Conservation (phyloP, 345 rosid species). For the Trapa incisa region DNA sequence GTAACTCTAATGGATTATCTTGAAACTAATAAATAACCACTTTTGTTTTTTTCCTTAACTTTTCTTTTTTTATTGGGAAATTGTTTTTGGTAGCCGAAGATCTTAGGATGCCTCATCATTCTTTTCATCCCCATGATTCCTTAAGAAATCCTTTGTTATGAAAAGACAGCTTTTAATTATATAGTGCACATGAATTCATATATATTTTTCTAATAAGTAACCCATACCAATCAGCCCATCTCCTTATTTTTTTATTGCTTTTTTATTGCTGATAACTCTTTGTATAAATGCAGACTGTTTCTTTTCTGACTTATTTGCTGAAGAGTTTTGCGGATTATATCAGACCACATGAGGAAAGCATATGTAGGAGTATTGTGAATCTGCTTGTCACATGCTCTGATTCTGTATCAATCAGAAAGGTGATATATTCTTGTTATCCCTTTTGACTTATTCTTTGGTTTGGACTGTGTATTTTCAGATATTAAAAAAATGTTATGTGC, state of each 20-base stretch:
- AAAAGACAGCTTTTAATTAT: too few relatives aligned
- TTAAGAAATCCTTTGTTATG: too few relatives aligned
- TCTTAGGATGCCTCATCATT: too few relatives aligned
- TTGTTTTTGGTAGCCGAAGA: too few relatives aligned
- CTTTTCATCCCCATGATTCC: too few relatives aligned
- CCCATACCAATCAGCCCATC: too few relatives aligned
- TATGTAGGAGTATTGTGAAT: constrained; percentile 93
- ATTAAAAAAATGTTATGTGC: constrained; percentile 21
- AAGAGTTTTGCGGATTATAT: constrained; percentile 95
- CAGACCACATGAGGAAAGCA: constrained; percentile 94
- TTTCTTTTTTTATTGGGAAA: too few relatives aligned
- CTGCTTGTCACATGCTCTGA: constrained; percentile 98
- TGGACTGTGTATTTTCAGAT: constrained; percentile 5
- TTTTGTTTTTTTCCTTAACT: too few relatives aligned
- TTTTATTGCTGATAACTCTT: constrained; percentile 13
- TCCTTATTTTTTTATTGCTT: constrained; percentile 2
- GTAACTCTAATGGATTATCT: too few relatives aligned
- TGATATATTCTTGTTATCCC: constrained; percentile 14
- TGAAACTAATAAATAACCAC: too few relatives aligned
- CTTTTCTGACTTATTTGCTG: constrained; percentile 87
- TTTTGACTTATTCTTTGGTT: constrained; percentile 2
- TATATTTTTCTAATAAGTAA: too few relatives aligned
- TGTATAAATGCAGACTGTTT: constrained; percentile 66
- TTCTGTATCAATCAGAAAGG: constrained; percentile 93
- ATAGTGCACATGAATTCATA: too few relatives aligned